phyloP scores from a whole-genome alignment of 2,329 filamentous ascomycete species.

The Biscogniauxia mediterranea region DNA sequence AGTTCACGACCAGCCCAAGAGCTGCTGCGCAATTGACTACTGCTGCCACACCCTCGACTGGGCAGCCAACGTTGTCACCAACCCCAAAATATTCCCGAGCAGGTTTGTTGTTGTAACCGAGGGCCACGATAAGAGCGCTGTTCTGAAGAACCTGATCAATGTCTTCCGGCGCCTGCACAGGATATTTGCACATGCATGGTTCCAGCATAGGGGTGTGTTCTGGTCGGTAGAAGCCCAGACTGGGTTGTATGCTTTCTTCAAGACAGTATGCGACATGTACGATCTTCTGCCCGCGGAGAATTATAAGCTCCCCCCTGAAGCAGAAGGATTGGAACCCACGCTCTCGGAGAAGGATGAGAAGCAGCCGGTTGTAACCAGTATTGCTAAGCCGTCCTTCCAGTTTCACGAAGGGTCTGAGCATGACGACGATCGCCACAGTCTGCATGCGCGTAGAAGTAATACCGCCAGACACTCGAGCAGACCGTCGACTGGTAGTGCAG shows the following conservation, averaged over 20 bases:
- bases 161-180: conserved; percentile 92
- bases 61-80: conserved; percentile 92
- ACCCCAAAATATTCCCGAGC: conserved; percentile 92
- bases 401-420: conserved; percentile 34
- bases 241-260: conserved; percentile 95
- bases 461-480: conserved; percentile 81
- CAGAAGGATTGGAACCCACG: conserved; percentile 72
- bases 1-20: conserved; percentile 93
- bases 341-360: conserved; percentile 42
- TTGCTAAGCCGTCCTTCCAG: conserved; percentile 26
- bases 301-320: conserved; percentile 91
- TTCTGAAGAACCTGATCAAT: conserved; percentile 84
- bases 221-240: conserved; percentile 89
- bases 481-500: conserved; percentile 73
- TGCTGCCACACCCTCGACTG: conserved; percentile 98
- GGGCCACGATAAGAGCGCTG: conserved; percentile 59
- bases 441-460: conserved; percentile 60
- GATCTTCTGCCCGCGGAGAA: conserved; percentile 88
- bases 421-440: conserved; percentile 47
- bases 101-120: conserved; percentile 62
- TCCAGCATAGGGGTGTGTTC: conserved; percentile 92
- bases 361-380: conserved; percentile 36
- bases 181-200: conserved; percentile 99
- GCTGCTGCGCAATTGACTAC: conserved; percentile 97
- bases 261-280: conserved; percentile 92